Evolutionary conservation across 179 eudicot genomes (phyloP).

Genomic region (Amaranthus tricolor): DNA sequence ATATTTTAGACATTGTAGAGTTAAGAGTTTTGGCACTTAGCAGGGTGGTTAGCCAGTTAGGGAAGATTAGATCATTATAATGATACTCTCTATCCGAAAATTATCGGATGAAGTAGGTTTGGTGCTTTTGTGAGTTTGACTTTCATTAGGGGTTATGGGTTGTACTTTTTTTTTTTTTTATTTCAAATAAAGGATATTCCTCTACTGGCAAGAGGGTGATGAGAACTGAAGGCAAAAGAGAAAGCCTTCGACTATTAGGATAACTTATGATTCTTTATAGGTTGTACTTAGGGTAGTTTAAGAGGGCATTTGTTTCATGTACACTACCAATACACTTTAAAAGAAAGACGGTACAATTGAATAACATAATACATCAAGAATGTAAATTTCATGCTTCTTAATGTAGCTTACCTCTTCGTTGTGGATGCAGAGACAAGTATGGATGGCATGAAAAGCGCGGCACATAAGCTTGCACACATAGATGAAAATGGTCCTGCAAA

Average conservation of each 20-base stretch:
- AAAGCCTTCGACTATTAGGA: too few species aligned
- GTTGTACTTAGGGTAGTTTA: background rate
- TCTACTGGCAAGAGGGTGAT: too few species aligned
- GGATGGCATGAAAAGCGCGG: conserved; percentile 26
- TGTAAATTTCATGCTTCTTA: background rate
- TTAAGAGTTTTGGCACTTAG: background rate
- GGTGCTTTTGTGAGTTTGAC: background rate
- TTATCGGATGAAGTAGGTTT: too few species aligned
- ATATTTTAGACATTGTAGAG: background rate
- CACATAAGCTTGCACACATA: conserved; percentile 58
- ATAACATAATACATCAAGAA: background rate
- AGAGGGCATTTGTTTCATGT: background rate
- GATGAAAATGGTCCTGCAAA: conserved; percentile 53
- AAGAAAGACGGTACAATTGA: background rate
- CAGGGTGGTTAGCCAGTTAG: too few species aligned
- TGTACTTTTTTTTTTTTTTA: too few species aligned
- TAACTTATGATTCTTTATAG: background rate
- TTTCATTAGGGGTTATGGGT: background rate
- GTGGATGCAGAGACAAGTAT: conserved; percentile 28
- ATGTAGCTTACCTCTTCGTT: conserved; percentile 13
- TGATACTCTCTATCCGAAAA: too few species aligned
- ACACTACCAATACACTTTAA: background rate
- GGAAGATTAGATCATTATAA: too few species aligned
- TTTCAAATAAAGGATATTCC: too few species aligned
- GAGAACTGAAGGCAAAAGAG: too few species aligned